These are phyloP conservation scores for Microdochium trichocladiopsis DNA, from an alignment of 2,329 filamentous ascomycete genomes.

Conservation along the genomic window DNA sequence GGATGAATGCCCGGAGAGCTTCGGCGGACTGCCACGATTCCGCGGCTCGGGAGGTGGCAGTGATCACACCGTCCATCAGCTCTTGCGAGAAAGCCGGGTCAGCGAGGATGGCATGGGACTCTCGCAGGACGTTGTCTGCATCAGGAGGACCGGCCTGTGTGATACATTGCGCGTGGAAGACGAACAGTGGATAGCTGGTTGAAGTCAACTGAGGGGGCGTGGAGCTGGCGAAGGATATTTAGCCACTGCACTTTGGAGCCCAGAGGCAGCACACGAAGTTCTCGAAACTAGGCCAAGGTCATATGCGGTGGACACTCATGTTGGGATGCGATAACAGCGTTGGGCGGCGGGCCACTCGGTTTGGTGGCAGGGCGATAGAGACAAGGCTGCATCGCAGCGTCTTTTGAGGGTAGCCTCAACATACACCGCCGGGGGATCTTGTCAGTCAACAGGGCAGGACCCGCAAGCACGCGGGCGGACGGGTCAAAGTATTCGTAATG, in stretches of 20 bases:
- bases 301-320: conserved; percentile 37
- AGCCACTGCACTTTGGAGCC: conserved; percentile 44
- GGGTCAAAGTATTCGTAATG: neutral
- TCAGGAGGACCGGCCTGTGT: conserved; percentile 35
- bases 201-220: conserved; percentile 38
- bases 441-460: conserved; percentile 28
- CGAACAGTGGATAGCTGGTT: conserved; percentile 37
- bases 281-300: conserved; percentile 45
- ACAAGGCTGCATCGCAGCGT: conserved; percentile 28
- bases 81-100: conserved; percentile 22
- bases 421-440: conserved; percentile 1
- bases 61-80: conserved; percentile 23
- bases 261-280: conserved; percentile 38
- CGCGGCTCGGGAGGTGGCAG: conserved; percentile 25
- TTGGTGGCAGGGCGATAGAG: conserved; percentile 19
- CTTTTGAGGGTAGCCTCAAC: conserved; percentile 16
- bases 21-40: conserved; percentile 44
- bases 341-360: conserved; percentile 28
- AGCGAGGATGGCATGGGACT: conserved; percentile 25
- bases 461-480: conserved; percentile 4
- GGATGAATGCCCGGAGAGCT: conserved; percentile 29
- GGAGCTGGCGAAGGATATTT: conserved; percentile 47
- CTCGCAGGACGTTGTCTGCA: conserved; percentile 9
- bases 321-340: conserved; percentile 44
- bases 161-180: conserved; percentile 40